Evolutionary conservation across 2,329 filamentous ascomycete species (phyloP), one percentile per base, ranked within the genome.

Genomic region (Beauveria sp.): DNA sequence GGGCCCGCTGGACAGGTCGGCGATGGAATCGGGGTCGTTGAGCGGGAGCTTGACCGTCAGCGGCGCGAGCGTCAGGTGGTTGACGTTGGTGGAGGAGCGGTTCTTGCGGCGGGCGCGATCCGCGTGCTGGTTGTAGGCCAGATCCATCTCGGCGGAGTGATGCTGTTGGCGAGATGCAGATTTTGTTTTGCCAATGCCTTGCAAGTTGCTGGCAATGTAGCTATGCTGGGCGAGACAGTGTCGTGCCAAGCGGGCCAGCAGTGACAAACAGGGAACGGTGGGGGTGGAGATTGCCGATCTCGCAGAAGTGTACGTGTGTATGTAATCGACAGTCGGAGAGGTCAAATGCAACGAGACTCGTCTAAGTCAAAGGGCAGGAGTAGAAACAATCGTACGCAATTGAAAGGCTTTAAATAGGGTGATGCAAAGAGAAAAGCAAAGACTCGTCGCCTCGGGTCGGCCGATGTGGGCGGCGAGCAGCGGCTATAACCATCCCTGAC

Each of bases 61-160:
- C 30, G 85, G 85, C n/a, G 83, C 85, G 62, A 88, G 83, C 16
- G 82, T 80, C 62, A 86, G 78, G 66, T 85, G 81, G 67, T 82
- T 81, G 64, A 86, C 75, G 71, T 81, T 85, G 54, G 79, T 82
- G 30, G 79, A 78, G 24, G 84, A 86, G 66, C 81, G 79, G 67
- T 80, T 82, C 73, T 84, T 83, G 64, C 82, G 82, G 63, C 83
- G 79, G 50, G 79, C 76, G 65, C 81, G 79, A 66, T 79, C 80
- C 57, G 83, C 76, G 69, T 86, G 82, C 65, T 84, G 84, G 64
- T 83, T 84, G 70, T 84, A 86, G 62, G 82, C 81, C 64, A 80
- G 76, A 65, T 87, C 84, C 84, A 87, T 84, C 61, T 37, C 54
- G n/a, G 5, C 41, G 53, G 5, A 12, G n/a, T n/a, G 34, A n/a